Evolutionary conservation across 2,329 filamentous ascomycete genomes (phyloP).

Genomic region (Nigrospora sphaerica): DNA sequence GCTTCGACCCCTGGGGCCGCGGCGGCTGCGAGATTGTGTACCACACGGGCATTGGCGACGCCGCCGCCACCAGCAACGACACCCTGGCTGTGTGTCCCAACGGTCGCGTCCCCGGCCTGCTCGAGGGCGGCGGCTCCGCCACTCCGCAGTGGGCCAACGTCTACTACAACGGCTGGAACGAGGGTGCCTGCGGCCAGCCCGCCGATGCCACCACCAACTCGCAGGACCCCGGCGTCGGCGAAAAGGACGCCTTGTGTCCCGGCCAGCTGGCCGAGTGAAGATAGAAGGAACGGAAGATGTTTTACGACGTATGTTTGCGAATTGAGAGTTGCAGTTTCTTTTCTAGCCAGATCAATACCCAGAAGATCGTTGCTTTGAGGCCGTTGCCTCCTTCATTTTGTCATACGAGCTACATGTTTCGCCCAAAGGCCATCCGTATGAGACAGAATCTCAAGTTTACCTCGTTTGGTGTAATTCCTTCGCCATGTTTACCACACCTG

Average conservation of each 20-base stretch:
- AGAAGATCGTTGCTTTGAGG: too few relatives aligned
- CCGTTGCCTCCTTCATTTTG: neutral
- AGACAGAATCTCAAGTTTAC: too few relatives aligned
- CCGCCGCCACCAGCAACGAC: neutral
- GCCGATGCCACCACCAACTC: slow-evolving; percentile 10
- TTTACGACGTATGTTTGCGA: neutral
- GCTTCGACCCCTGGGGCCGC: slow-evolving; percentile 21
- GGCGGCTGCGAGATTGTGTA: slow-evolving; percentile 20
- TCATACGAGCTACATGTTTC: neutral
- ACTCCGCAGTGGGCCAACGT: slow-evolving; percentile 12
- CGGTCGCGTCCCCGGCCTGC: slow-evolving; percentile 6
- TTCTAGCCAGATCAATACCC: too few relatives aligned
- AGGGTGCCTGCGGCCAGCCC: slow-evolving; percentile 17
- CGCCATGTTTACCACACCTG: too few relatives aligned
- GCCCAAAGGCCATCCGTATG: too few relatives aligned
- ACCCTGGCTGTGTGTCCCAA: slow-evolving; percentile 12
- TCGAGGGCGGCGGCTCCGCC: slow-evolving; percentile 10
- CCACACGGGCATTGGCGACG: slow-evolving; percentile 11
- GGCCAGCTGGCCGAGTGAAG: neutral
- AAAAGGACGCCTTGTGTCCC: slow-evolving; percentile 9
- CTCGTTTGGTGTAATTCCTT: too few relatives aligned
- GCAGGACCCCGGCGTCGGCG: slow-evolving; percentile 14
- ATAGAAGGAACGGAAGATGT: too few relatives aligned
- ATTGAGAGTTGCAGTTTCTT: neutral
- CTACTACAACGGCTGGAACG: slow-evolving; percentile 23